Base-by-base conservation (phyloP, 352 stramenopile genomes). In the Globisporangium spinosum region DNA sequence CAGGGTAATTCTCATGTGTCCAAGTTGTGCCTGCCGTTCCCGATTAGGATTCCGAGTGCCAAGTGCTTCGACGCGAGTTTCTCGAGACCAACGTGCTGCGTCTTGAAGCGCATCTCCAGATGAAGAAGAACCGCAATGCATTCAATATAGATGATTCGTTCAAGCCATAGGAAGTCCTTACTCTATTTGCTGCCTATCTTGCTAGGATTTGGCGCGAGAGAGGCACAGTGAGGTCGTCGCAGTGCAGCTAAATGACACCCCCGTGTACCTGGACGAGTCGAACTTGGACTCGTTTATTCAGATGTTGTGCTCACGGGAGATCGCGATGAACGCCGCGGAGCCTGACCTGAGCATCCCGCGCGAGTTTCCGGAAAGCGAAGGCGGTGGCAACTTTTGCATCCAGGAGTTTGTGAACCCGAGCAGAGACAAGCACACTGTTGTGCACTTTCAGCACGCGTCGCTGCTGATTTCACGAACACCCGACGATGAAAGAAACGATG, bases 71-170 rank as follows among this genome's bases (percentile, higher is more conserved):
- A 10, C 70, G 62, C 13, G 69, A 73, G 1, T 62, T 78, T 3
- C 54, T 80, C 8, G 56, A 83, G 61, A 76, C 76, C 3, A 82
- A 70, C 23, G 49, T 86, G 10, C 49, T 86, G 32, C 74, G 70
- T 8, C 65, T 86, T 1, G 78, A 86, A 32, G 67, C 72, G 4
- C 74, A 62, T 12, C 53, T 85, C 7, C 76, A 85, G 67, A 75
- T 80, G 38, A 45, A 45, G 38, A 45, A 45, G 38, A 45, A 3
- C 10, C 1, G 12, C 29, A 32, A 32, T 32, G 29, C 29, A 32
- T 32, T 32, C 29, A 32, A 32, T 4, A 32, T 32, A 32, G 4
- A 32, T 8, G 29, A 32, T 32, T 32, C 0, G 29, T 32, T 32
- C 29, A 32, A 32, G 29, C 29, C 29, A 32, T 32, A 32, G 29